Base-by-base conservation (phyloP, 169 alveolate species). In the Besnoitia besnoiti region DNA sequence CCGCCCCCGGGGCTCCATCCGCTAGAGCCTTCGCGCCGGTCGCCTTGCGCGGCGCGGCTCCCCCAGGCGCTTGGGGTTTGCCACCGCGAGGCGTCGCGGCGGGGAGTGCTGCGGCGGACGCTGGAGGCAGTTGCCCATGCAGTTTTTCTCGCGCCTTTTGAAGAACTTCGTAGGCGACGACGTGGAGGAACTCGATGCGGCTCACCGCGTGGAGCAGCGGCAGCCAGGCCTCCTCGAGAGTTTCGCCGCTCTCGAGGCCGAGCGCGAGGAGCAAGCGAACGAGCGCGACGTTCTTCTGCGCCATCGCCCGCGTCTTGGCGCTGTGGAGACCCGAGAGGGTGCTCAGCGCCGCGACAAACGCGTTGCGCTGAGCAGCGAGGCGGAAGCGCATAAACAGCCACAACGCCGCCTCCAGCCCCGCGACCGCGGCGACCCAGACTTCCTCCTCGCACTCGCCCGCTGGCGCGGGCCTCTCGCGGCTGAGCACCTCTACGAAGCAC, bases 181-280 rank as follows among this genome's bases (percentile, higher is more conserved):
- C 44, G 44, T 33, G 80, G 44, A 67, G 44, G 7, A 35, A 30
- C 14, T 61, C 80, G 14, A 85, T 19, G 19, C 42, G 77, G 33
- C 82, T 50, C 44, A 50, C 80, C 30, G 76, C 46, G 76, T 47
- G 62, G 44, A 85, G 84, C 7, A 85, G 44, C 44, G 50, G 59
- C 39, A 39, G 40, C 91, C 91, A 85, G 61, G 91, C 49, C 42
- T 85, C 80, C 55, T n/a, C 42, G 33, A 85, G 80, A 80, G 5
- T 10, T 21, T 85, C 59, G 37, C 91, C 91, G 27, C 49, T 14
- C 51, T 37, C 59, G 33, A 85, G 80, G 33, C 85, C 91, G 8
- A 85, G 39, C 27, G 46, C 33, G 44, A 85, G 40, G 49, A 85
- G 91, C 46, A n/a, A 33, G 27, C 51, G 44, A 39, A 85, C 50